Percentiles rank a stretch among this genome's conserved stretches.
These are phyloP conservation scores for Sordariomycetes sp. DNA, from an alignment of 2,329 filamentous ascomycete species.

Conservation along the genomic window DNA sequence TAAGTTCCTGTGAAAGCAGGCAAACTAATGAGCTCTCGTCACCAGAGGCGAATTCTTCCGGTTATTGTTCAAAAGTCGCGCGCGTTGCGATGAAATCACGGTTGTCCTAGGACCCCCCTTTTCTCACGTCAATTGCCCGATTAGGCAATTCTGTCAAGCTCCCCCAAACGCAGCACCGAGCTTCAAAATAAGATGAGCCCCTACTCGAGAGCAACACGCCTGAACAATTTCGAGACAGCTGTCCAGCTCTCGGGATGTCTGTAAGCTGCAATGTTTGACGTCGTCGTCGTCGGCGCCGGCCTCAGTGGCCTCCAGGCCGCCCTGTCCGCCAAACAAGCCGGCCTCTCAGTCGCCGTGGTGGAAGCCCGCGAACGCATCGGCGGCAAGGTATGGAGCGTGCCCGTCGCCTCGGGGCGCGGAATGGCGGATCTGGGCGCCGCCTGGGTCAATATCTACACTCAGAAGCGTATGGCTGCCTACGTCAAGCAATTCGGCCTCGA, in stretches of 20 bases:
- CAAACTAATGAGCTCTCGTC: no score
- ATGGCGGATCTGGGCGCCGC: slow-evolving; percentile 9
- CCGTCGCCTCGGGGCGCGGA: slow-evolving; percentile 7
- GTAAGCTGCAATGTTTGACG: slow-evolving; percentile 7
- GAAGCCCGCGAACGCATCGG: slow-evolving; percentile 10
- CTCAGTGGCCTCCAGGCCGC: slow-evolving; percentile 15
- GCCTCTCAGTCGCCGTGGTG: slow-evolving; percentile 13
- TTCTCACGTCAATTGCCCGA: background rate
- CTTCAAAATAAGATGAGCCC: no score
- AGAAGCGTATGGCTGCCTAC: slow-evolving; percentile 26
- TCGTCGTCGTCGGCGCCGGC: slow-evolving; percentile 14
- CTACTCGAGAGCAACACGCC: no score
- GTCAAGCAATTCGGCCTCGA: slow-evolving; percentile 17
- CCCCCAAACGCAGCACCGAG: no score
- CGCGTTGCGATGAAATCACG: no score
- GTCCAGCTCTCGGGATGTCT: no score
- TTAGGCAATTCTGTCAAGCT: no score
- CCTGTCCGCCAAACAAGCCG: slow-evolving; percentile 11
- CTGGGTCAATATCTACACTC: slow-evolving; percentile 11
- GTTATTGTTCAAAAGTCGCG: no score
- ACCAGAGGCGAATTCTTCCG: no score
- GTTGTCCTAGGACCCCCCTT: no score
- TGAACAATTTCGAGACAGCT: no score
- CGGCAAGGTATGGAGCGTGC: slow-evolving; percentile 7
- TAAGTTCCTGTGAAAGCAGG: no score